Conservation (phyloP, 139 green algal species). For the Monoraphidium neglectum region DNA sequence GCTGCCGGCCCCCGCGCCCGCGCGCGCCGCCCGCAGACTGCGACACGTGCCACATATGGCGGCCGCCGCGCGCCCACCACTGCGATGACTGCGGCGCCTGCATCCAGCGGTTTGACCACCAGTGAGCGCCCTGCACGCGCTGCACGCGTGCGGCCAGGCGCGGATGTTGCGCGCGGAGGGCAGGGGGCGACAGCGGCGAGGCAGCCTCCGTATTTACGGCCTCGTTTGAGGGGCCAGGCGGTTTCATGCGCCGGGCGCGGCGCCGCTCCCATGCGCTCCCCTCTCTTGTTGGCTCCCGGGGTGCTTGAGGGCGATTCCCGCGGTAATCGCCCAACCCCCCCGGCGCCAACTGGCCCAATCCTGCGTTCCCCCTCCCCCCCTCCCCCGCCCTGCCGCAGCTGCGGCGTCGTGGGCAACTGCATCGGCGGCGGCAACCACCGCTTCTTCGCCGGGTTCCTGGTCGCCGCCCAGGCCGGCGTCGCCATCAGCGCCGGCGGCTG, state of each 20-base stretch:
- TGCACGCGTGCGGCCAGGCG: too few species aligned
- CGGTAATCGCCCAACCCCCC: too few species aligned
- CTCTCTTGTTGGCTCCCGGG: too few species aligned
- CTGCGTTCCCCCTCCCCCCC: too few species aligned
- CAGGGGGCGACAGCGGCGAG: too few species aligned
- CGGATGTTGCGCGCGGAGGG: too few species aligned
- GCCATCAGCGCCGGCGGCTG: constrained; percentile 18
- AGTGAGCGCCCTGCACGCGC: constrained; percentile 65
- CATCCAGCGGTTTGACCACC: constrained; percentile 82
- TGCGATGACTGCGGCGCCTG: constrained; percentile 70
- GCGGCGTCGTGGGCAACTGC: constrained; percentile 66
- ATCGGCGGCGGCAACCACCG: constrained; percentile 72
- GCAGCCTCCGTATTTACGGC: too few species aligned
- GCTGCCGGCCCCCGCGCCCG: constrained; percentile 39
- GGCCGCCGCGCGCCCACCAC: constrained; percentile 59
- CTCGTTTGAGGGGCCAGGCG: too few species aligned
- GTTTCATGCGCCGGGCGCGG: too few species aligned
- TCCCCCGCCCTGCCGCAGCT: background rate
- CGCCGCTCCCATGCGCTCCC: too few species aligned
- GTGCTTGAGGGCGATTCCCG: background rate
- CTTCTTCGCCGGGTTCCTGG: constrained; percentile 73
- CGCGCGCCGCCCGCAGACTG: too few species aligned
- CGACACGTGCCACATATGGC: constrained; percentile 75
- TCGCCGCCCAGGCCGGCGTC: constrained; percentile 32
- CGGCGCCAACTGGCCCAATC: too few species aligned